phyloP scores from a whole-genome alignment of 1,284 basidiomycete species.

The Papiliotrema terrestris region DNA sequence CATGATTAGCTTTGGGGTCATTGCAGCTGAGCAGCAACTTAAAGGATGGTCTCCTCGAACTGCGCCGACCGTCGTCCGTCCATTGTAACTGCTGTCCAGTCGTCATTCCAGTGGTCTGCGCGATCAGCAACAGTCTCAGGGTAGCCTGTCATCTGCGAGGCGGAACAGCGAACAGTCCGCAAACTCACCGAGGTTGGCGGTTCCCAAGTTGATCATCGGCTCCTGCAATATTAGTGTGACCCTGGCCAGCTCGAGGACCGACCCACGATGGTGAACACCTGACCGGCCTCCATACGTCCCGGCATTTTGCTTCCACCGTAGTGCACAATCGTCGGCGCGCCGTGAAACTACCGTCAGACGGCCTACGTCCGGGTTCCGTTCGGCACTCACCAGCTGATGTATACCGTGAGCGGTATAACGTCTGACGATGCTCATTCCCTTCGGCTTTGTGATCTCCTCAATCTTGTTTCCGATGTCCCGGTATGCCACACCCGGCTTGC shows the following conservation, averaged over 20 bases:
- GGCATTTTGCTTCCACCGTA: constrained; percentile 50
- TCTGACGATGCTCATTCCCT: constrained; percentile 78
- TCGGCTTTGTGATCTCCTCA: constrained; percentile 74
- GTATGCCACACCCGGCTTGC: constrained; percentile 83
- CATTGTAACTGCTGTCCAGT: constrained; percentile 87
- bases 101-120: constrained; percentile 49
- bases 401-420: constrained; percentile 90
- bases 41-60: constrained; percentile 92
- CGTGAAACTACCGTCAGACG: constrained; percentile 35
- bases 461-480: constrained; percentile 55
- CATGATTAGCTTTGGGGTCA: constrained; percentile 3
- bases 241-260: not conserved
- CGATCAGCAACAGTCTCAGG: too few species aligned
- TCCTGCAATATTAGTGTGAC: constrained; percentile 49
- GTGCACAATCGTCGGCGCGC: constrained; percentile 49
- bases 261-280: constrained; percentile 51
- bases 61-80: constrained; percentile 89
- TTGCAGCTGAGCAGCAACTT: constrained; percentile 39
- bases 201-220: constrained; percentile 84
- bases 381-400: constrained; percentile 65
- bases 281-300: constrained; percentile 50
- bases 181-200: constrained; percentile 37
- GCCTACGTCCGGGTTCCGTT: too few species aligned
- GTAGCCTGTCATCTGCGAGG: too few species aligned
- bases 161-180: not conserved